These are phyloP conservation scores for Macroventuria anomochaeta DNA, from an alignment of 2,329 filamentous ascomycete genomes.

Conservation along the genomic window DNA sequence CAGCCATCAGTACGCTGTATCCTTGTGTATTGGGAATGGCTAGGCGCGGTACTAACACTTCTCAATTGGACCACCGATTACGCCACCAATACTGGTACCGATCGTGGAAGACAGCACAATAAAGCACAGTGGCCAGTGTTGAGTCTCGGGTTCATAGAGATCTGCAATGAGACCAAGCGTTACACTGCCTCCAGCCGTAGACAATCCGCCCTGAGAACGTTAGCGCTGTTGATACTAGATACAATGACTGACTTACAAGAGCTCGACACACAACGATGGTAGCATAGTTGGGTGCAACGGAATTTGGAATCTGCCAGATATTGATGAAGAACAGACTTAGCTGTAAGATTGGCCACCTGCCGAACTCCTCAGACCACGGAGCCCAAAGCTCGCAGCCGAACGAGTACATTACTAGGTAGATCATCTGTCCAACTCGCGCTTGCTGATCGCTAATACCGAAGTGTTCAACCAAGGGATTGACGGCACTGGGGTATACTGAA, in stretches of 20 bases:
- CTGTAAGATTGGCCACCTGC: constrained; percentile 61
- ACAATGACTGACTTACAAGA: constrained; percentile 57
- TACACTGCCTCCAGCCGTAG: constrained; percentile 67
- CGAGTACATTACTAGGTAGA: constrained; percentile 77
- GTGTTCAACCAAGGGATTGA: constrained; percentile 61
- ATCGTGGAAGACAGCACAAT: constrained; percentile 60
- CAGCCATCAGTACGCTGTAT: constrained; percentile 55
- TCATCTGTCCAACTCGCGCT: constrained; percentile 34
- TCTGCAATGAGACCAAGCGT: constrained; percentile 69
- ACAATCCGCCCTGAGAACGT: constrained; percentile 38
- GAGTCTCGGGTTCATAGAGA: constrained; percentile 63
- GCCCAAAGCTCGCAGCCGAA: constrained; percentile 89
- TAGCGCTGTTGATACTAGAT: constrained; percentile 11
- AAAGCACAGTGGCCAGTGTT: constrained; percentile 67
- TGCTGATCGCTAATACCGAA: constrained; percentile 56
- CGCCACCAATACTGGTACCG: constrained; percentile 76
- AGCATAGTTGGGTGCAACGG: constrained; percentile 67
- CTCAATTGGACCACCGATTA: constrained; percentile 64
- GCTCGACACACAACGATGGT: constrained; percentile 67
- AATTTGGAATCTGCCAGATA: constrained; percentile 72
- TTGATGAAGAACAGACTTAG: constrained; percentile 66
- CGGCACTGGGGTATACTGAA: constrained; percentile 60
- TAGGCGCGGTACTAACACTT: constrained; percentile 33
- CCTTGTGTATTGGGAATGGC: constrained; percentile 62
- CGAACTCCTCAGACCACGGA: constrained; percentile 78